Base-by-base conservation (phyloP, 768 basidiomycete species). In the Mycena albidolilacea region DNA sequence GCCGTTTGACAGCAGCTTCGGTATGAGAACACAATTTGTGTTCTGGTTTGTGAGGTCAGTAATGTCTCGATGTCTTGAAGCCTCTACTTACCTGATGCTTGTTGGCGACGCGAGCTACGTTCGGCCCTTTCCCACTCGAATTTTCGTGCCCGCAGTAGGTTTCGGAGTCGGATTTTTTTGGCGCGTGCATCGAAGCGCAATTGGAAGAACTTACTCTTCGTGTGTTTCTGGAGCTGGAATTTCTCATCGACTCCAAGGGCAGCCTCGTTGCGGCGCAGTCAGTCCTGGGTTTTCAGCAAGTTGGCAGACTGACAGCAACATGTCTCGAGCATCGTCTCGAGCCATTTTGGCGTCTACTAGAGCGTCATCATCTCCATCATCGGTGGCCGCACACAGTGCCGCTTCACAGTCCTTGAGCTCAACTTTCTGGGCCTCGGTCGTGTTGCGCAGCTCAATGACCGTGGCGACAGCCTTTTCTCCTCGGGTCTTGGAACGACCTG, bases 21-120 rank as follows among this genome's bases (percentile, higher is more conserved):
- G 80, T 79, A 69, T 84, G 82, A 2, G 64, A 66, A n/a, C 77
- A 67, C 30, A 84, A 67, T 48, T 81, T 81, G 5, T 74, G 30
- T 14, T 81, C 80, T 81, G 30, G 30, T 30, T 30, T 30, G 30
- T 4, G 30, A 30, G 30, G 30, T 30, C 30, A 30, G 30, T 3
- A 30, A 30, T 4, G 4, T 30, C 4, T 30, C 4, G 30, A 30
- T 30, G 30, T 30, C 30, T 30, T 30, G 30, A 30, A 30, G 30
- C 30, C 30, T 30, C 30, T 3, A 30, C 30, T 30, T 69, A 81
- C 81, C 71, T 48, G 44, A 35, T 64, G 11, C 43, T 70, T 76
- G 72, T 72, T 54, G 74, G 62, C 60, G 35, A 37, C 78, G 7
- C 70, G 52, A 68, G 70, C 74, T 58, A 11, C 77, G 55, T 67